A percentile compares a stretch with the other conserved stretches of the same genome.
Conservation (phyloP, 441 rosid species). For the Biscutella laevigata region DNA sequence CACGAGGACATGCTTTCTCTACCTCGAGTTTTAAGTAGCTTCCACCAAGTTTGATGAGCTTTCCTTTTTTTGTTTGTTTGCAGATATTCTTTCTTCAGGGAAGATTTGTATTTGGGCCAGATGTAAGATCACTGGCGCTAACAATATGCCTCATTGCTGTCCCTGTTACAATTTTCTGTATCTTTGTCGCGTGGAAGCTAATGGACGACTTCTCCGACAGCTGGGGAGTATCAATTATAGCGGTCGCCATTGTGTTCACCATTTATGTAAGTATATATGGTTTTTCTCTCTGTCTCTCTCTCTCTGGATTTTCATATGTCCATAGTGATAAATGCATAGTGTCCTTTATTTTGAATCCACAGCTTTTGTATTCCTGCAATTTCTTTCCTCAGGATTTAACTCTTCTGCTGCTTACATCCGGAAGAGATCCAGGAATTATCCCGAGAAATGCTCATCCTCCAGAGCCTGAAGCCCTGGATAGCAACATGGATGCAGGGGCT, state of each 20-base stretch:
- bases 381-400: slow-evolving; percentile 40
- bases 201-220: slow-evolving; percentile 44
- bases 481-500: slow-evolving; percentile 41
- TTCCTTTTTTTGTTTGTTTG: too few species aligned
- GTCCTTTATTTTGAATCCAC: too few species aligned
- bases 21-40: not conserved
- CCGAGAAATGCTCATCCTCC: slow-evolving; percentile 75
- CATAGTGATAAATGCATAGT: too few species aligned
- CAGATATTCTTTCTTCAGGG: slow-evolving; percentile 66
- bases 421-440: slow-evolving; percentile 70
- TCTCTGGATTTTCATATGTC: too few species aligned
- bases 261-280: slow-evolving; percentile 49
- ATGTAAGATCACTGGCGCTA: slow-evolving; percentile 57
- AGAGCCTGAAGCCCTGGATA: slow-evolving; percentile 52
- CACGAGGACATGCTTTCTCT: not conserved
- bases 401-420: slow-evolving; percentile 66
- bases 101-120: slow-evolving; percentile 72
- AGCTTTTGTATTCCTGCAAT: too few species aligned
- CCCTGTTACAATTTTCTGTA: slow-evolving; percentile 49
- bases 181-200: slow-evolving; percentile 52
- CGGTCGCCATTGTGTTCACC: slow-evolving; percentile 42
- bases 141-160: slow-evolving; percentile 53
- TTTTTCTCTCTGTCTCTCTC: too few species aligned
- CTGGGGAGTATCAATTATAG: slow-evolving; percentile 46
- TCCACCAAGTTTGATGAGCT: too few species aligned